These are phyloP conservation scores for Aeminium ludgeri DNA, from an alignment of 495 filamentous ascomycete genomes.

Conservation along the genomic window DNA sequence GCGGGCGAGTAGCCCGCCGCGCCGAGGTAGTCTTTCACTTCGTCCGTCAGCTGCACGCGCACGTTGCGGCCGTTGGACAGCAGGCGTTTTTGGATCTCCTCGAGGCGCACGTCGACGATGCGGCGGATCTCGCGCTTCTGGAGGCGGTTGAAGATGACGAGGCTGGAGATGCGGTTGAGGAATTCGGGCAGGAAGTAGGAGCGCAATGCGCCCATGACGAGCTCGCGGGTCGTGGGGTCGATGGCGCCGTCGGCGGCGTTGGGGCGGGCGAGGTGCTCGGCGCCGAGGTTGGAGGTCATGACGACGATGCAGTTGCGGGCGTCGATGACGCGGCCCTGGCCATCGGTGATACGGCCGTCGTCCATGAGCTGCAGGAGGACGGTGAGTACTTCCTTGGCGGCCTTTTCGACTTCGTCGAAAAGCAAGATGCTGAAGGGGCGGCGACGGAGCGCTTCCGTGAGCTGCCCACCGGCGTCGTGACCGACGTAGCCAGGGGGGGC, in stretches of 20 bases:
- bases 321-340: constrained; percentile 85
- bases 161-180: constrained; percentile 87
- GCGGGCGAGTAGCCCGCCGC: constrained; percentile 79
- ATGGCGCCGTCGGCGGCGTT: constrained; percentile 65
- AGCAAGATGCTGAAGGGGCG: constrained; percentile 94
- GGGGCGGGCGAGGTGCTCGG: constrained; percentile 74
- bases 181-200: constrained; percentile 97
- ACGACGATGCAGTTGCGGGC: constrained; percentile 97
- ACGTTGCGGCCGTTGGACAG: constrained; percentile 66
- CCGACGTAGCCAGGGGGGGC: constrained; percentile 94
- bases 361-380: constrained; percentile 97
- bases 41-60: constrained; percentile 52
- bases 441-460: constrained; percentile 83
- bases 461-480: constrained; percentile 86
- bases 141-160: constrained; percentile 97
- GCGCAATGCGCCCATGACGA: constrained; percentile 76
- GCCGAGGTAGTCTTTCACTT: constrained; percentile 81
- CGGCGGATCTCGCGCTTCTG: constrained; percentile 72
- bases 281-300: constrained; percentile 95
- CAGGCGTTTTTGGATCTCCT: constrained; percentile 82
- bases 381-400: constrained; percentile 91
- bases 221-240: constrained; percentile 67
- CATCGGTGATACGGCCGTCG: constrained; percentile 95
- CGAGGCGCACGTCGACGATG: constrained; percentile 83
- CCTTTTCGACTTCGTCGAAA: constrained; percentile 97